phyloP scores from a whole-genome alignment of 371 early-diverging fungal species.

The Saksenaea vasiformis region DNA sequence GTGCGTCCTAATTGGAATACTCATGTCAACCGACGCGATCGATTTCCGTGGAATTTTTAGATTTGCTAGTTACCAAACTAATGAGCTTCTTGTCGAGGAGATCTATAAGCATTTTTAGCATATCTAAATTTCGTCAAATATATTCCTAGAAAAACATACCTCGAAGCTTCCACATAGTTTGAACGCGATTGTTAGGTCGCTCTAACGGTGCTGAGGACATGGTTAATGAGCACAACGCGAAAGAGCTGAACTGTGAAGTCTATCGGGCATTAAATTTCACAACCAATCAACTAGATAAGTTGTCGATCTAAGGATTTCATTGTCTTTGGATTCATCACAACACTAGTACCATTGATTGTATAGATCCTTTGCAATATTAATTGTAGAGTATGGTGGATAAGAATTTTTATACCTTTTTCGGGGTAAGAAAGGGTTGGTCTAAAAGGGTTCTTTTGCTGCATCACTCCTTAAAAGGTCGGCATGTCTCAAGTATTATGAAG shows the following conservation, averaged over 20 bases:
- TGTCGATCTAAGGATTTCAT: no score
- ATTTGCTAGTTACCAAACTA: background rate
- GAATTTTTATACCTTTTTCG: no score
- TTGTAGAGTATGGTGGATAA: no score
- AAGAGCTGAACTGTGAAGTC: background rate
- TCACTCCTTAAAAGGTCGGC: no score
- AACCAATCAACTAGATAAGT: background rate
- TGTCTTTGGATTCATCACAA: no score
- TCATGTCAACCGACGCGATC: background rate
- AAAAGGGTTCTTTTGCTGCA: no score
- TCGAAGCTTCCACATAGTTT: constrained; percentile 2
- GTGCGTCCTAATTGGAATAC: constrained; percentile 28
- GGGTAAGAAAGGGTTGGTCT: no score
- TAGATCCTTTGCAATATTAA: no score
- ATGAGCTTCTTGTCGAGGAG: background rate
- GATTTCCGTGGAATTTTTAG: background rate
- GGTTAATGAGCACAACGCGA: background rate
- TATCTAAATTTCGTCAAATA: background rate
- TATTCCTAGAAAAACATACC: background rate
- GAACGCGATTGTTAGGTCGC: background rate
- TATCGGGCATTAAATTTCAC: background rate
- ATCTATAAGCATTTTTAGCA: background rate
- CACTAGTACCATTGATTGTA: no score
- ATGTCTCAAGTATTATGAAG: no score
- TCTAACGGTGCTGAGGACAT: background rate